These are phyloP conservation scores for Lactarius trivialis DNA, from an alignment of 768 basidiomycete genomes.

Conservation along the genomic window DNA sequence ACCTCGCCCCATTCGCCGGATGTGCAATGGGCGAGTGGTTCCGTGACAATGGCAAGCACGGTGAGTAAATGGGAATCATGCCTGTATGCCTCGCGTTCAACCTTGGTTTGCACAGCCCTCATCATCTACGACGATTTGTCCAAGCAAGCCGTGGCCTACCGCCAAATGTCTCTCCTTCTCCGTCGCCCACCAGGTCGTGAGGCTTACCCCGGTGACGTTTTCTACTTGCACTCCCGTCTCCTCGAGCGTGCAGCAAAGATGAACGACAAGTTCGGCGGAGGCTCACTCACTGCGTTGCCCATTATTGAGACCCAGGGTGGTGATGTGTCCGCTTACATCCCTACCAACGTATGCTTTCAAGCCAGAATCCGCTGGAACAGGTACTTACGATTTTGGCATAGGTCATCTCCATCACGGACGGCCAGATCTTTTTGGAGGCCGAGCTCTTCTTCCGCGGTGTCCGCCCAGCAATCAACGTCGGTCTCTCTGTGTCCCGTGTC, in stretches of 20 bases:
- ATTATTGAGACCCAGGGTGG: conserved; percentile 99
- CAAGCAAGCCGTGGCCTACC: conserved; percentile 99
- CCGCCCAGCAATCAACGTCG: conserved; percentile 99
- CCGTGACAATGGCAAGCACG: conserved; percentile 99
- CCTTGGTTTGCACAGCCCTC: conserved; percentile 47
- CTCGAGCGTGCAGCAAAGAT: conserved; percentile 99
- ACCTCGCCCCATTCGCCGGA: conserved; percentile 99
- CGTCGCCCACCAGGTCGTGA: conserved; percentile 99
- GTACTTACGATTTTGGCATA: conserved; percentile 30
- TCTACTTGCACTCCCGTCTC: conserved; percentile 99
- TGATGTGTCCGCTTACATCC: conserved; percentile 99
- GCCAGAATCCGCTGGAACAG: neutral
- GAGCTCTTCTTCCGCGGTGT: conserved; percentile 99
- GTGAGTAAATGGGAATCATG: conserved; percentile 36
- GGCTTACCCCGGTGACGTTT: conserved; percentile 99
- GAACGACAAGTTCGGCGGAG: conserved; percentile 98
- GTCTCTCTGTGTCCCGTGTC: conserved; percentile 99
- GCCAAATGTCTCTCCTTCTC: conserved; percentile 99
- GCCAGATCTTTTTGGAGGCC: conserved; percentile 99
- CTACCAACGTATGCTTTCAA: conserved; percentile 63
- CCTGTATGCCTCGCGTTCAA: neutral
- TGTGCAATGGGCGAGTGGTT: conserved; percentile 99
- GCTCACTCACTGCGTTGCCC: conserved; percentile 96
- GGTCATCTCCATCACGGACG: conserved; percentile 99
- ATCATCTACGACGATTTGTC: conserved; percentile 99